Percentiles rank a stretch among this genome's conserved stretches.
These are phyloP conservation scores for Fusarium domesticum DNA, from an alignment of 2,329 filamentous ascomycete genomes.

Conservation along the genomic window DNA sequence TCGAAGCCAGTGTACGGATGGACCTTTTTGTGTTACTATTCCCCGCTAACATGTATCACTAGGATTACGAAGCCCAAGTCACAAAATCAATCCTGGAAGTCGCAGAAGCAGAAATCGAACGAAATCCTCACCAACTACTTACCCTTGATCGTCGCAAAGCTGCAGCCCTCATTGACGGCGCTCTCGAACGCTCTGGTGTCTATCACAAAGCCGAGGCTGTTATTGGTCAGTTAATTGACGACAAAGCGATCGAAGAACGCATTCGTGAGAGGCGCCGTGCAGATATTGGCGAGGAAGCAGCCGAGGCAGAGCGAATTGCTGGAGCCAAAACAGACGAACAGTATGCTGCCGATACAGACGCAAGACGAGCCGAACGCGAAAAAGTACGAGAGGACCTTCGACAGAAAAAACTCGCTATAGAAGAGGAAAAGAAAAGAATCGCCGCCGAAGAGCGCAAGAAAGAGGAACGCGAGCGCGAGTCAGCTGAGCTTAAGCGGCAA, in stretches of 20 bases:
- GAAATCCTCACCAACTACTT: slow-evolving; percentile 67
- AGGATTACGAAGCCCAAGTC: slow-evolving; percentile 70
- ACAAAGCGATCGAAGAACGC: slow-evolving; percentile 63
- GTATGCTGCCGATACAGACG: slow-evolving; percentile 65
- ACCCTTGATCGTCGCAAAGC: slow-evolving; percentile 72
- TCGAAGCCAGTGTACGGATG: slow-evolving; percentile 60
- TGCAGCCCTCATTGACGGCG: slow-evolving; percentile 72
- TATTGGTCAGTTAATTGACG: slow-evolving; percentile 66
- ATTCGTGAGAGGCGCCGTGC: slow-evolving; percentile 65
- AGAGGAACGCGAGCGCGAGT: slow-evolving; percentile 47
- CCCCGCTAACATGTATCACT: background rate
- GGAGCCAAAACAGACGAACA: slow-evolving; percentile 72
- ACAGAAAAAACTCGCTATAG: slow-evolving; percentile 56
- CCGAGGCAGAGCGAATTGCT: slow-evolving; percentile 59
- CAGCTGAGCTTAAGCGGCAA: slow-evolving; percentile 49
- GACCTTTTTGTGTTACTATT: background rate
- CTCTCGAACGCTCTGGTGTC: slow-evolving; percentile 71
- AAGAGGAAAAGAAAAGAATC: slow-evolving; percentile 60
- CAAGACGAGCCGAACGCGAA: slow-evolving; percentile 58
- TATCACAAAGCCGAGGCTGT: slow-evolving; percentile 69
- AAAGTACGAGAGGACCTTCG: slow-evolving; percentile 58
- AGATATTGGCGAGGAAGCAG: slow-evolving; percentile 68
- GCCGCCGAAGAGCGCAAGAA: slow-evolving; percentile 55
- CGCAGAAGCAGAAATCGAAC: slow-evolving; percentile 71
- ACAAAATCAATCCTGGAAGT: slow-evolving; percentile 65